A percentile compares a stretch with the other conserved stretches of the same genome.
These are phyloP conservation scores for Panaeolus papilionaceus DNA, from an alignment of 768 basidiomycete genomes.

Conservation along the genomic window DNA sequence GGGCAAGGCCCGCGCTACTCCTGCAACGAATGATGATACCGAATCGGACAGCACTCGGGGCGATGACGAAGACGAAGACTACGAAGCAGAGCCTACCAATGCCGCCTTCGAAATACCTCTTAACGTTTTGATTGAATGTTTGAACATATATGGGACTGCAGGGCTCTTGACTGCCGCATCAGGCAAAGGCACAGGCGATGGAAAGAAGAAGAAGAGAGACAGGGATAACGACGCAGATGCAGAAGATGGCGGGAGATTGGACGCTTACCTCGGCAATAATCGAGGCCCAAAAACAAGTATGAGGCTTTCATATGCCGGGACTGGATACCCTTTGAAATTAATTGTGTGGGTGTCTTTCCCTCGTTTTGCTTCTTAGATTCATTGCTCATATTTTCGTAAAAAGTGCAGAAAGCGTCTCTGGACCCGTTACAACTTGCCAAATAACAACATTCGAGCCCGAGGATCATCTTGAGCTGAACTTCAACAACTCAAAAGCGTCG, in stretches of 20 bases:
- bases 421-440: slow-evolving; percentile 88
- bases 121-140: slow-evolving; percentile 83
- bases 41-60: slow-evolving; percentile 20
- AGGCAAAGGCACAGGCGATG: slow-evolving; percentile 13
- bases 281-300: slow-evolving; percentile 70
- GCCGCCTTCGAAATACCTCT: slow-evolving; percentile 84
- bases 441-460: slow-evolving; percentile 88
- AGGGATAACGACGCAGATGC: slow-evolving; percentile 52
- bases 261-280: slow-evolving; percentile 53
- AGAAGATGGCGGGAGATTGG: slow-evolving; percentile 54
- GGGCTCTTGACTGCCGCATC: slow-evolving; percentile 39
- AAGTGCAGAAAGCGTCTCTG: slow-evolving; percentile 79
- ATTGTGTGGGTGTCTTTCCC: slow-evolving; percentile 64
- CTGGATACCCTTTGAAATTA: slow-evolving; percentile 79
- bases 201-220: slow-evolving; percentile 14
- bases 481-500: slow-evolving; percentile 71
- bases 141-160: slow-evolving; percentile 94
- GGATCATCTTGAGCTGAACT: slow-evolving; percentile 78
- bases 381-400: not conserved
- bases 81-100: slow-evolving; percentile 36
- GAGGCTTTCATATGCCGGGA: slow-evolving; percentile 82
- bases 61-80: slow-evolving; percentile 25
- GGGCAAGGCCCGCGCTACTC: slow-evolving; percentile 17
- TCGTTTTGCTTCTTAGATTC: not conserved
- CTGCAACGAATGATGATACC: slow-evolving; percentile 17